These are phyloP conservation scores for Thymus mandschuricus DNA, from an alignment of 257 asterid species.

Conservation along the genomic window DNA sequence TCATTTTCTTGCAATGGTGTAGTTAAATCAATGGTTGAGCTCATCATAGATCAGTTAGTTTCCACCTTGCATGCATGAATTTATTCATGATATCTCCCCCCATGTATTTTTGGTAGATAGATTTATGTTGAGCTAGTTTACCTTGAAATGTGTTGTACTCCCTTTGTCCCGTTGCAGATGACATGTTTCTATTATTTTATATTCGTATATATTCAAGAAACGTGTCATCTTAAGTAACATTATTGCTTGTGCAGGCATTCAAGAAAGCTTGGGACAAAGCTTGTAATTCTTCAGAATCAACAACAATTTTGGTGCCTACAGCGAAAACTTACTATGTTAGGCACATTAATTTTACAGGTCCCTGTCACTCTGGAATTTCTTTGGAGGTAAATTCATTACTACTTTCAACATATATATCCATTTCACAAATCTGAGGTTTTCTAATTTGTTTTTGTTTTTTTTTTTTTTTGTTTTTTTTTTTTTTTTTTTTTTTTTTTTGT, in stretches of 20 bases:
- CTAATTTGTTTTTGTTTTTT: too few species aligned
- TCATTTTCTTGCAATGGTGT: not conserved
- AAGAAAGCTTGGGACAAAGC: slow-evolving; percentile 70
- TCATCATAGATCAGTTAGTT: not conserved
- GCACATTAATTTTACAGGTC: slow-evolving; percentile 68
- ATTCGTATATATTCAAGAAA: too few species aligned
- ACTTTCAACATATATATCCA: too few species aligned
- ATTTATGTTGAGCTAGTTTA: slow-evolving; percentile 33
- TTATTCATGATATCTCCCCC: not conserved
- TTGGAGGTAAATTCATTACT: slow-evolving; percentile 53
- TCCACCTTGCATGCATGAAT: not conserved
- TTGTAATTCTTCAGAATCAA: slow-evolving; percentile 46
- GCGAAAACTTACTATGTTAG: slow-evolving; percentile 60
- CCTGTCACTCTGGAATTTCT: slow-evolving; percentile 55
- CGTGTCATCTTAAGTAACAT: too few species aligned
- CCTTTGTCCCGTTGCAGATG: too few species aligned
- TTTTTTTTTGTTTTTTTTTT: not conserved
- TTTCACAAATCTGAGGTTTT: too few species aligned
- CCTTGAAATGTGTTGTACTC: not conserved
- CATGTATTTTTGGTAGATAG: slow-evolving; percentile 13
- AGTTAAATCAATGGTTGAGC: not conserved
- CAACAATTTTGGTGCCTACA: slow-evolving; percentile 56
- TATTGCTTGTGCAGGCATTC: slow-evolving; percentile 63
- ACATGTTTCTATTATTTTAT: too few species aligned
- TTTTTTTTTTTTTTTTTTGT: not conserved